Evolutionary conservation across 352 stramenopile species (phyloP).

Genomic region (Pythium dissotocum): DNA sequence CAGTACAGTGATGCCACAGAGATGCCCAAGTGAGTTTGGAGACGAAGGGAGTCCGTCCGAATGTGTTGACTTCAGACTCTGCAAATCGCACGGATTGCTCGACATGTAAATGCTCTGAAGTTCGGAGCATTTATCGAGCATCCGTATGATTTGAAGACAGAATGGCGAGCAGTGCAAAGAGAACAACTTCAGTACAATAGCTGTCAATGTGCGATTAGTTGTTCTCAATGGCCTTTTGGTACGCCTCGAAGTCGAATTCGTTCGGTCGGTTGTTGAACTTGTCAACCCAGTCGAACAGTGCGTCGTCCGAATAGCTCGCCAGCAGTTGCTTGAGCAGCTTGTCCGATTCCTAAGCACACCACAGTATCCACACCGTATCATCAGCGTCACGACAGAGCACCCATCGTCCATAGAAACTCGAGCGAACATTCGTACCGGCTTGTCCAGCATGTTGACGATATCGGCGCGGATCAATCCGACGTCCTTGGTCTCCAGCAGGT

Average conservation of each 20-base stretch:
- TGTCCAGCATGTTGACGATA: conserved; percentile 87
- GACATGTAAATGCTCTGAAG: no score
- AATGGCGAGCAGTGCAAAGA: neutral
- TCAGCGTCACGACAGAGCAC: neutral
- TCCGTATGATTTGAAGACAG: no score
- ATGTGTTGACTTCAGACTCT: no score
- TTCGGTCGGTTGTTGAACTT: conserved; percentile 87
- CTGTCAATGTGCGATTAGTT: neutral
- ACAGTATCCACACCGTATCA: neutral
- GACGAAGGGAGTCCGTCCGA: no score
- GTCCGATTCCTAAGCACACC: conserved; percentile 50
- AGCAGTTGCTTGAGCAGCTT: conserved; percentile 64
- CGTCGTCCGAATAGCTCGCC: conserved; percentile 66
- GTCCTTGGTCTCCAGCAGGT: conserved; percentile 76
- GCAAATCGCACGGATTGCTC: no score
- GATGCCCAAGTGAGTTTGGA: no score
- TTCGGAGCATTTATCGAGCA: no score
- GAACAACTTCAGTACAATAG: neutral
- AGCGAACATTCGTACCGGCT: conserved; percentile 37
- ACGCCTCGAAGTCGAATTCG: conserved; percentile 85
- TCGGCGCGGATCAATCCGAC: conserved; percentile 73
- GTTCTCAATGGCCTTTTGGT: conserved; percentile 41
- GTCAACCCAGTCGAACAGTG: conserved; percentile 71
- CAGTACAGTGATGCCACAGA: neutral
- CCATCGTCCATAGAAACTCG: neutral